Conservation (phyloP, 169 alveolate genomes). For the Babesia caballi region DNA sequence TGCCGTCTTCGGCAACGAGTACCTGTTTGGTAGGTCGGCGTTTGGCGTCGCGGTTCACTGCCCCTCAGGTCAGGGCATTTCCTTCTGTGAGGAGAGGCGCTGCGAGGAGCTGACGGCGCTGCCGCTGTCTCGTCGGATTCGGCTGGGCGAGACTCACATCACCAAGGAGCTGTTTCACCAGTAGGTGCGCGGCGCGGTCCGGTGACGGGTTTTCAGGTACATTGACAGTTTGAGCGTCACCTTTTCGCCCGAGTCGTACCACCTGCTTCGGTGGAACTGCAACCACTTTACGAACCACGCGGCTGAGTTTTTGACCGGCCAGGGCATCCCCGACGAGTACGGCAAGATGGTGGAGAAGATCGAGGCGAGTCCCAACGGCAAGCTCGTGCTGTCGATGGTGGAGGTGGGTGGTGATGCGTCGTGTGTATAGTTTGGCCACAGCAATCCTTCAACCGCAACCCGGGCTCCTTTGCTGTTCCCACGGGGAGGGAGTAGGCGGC, state of each 20-base stretch:
- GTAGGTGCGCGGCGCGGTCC: not conserved
- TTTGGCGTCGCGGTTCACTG: not conserved
- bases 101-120: slow-evolving; percentile 14
- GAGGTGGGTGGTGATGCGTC: slow-evolving; percentile 10
- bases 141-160: slow-evolving; percentile 27
- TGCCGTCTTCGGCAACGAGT: slow-evolving; percentile 46
- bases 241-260: slow-evolving; percentile 40
- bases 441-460: not conserved
- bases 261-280: slow-evolving; percentile 40
- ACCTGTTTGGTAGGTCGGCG: slow-evolving; percentile 28
- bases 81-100: slow-evolving; percentile 1
- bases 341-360: slow-evolving; percentile 19
- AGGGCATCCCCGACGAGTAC: slow-evolving; percentile 44
- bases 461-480: slow-evolving; percentile 9
- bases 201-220: not conserved
- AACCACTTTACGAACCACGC: slow-evolving; percentile 40
- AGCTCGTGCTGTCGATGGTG: not conserved
- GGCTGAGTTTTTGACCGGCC: slow-evolving; percentile 48
- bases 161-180: slow-evolving; percentile 41
- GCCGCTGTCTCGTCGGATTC: not conserved
- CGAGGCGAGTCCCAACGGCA: slow-evolving; percentile 33
- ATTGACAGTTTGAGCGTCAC: slow-evolving; percentile 23
- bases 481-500: not conserved
- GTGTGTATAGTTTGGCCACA: not conserved
- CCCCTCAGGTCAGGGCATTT: slow-evolving; percentile 26